Conservation (phyloP, 2,329 filamentous ascomycete species). For the Fusarium albidum region DNA sequence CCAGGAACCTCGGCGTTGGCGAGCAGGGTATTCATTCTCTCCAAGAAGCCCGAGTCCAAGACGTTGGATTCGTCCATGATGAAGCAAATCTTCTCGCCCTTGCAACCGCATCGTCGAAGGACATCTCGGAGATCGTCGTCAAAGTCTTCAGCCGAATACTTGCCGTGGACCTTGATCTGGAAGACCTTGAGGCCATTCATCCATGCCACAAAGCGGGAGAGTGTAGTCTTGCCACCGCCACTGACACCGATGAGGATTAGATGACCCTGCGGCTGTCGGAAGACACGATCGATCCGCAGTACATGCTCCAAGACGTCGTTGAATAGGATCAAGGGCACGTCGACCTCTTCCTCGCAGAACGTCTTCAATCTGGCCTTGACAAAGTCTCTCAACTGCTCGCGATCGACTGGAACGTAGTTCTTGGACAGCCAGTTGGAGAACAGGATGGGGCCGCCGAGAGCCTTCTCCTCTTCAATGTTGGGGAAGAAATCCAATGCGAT, state of each 20-base stretch:
- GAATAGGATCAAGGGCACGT: slow-evolving; percentile 98
- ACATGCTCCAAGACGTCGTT: slow-evolving; percentile 99
- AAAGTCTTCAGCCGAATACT: slow-evolving; percentile 98
- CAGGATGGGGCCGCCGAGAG: slow-evolving; percentile 89
- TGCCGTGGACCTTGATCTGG: slow-evolving; percentile 99
- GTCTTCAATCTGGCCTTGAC: slow-evolving; percentile 97
- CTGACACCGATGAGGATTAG: slow-evolving; percentile 98
- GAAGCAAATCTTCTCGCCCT: slow-evolving; percentile 99
- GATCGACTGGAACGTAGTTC: slow-evolving; percentile 96
- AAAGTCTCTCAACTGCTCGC: slow-evolving; percentile 94
- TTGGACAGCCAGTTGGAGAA: slow-evolving; percentile 99
- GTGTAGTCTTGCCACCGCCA: slow-evolving; percentile 96
- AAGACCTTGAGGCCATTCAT: slow-evolving; percentile 99
- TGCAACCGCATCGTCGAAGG: slow-evolving; percentile 91
- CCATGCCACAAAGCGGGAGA: slow-evolving; percentile 98
- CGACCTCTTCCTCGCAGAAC: slow-evolving; percentile 99
- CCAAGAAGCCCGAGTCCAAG: slow-evolving; percentile 96
- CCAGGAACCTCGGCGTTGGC: slow-evolving; percentile 99
- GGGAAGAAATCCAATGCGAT: slow-evolving; percentile 94
- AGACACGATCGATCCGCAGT: slow-evolving; percentile 96
- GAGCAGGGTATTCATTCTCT: slow-evolving; percentile 98
- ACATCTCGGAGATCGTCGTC: slow-evolving; percentile 97
- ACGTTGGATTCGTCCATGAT: slow-evolving; percentile 99
- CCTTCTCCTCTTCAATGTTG: slow-evolving; percentile 89
- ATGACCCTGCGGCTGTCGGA: slow-evolving; percentile 97